phyloP scores from a whole-genome alignment of 306 rosid genomes.

The Oemleria cerasiformis region DNA sequence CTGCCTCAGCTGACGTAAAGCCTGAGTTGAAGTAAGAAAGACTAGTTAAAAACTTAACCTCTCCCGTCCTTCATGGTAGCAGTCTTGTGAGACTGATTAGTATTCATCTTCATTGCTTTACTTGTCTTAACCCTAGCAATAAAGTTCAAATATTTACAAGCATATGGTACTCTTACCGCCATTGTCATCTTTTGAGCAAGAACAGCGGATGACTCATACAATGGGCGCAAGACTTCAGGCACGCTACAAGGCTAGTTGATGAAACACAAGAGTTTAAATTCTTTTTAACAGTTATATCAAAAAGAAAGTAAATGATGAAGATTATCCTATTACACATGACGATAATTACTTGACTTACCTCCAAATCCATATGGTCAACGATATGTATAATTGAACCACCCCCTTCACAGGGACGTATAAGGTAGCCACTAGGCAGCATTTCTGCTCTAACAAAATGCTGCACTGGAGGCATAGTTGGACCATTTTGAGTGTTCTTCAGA shows the following conservation, averaged over 20 bases:
- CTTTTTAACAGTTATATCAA: not conserved
- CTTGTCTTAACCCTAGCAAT: not conserved
- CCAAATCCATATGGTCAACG: constrained; percentile 92
- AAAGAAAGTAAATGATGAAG: not conserved
- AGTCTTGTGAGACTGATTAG: not conserved
- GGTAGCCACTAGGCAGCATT: constrained; percentile 91
- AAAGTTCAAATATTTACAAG: constrained; percentile 1
- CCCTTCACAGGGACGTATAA: constrained; percentile 94
- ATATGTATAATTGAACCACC: constrained; percentile 96
- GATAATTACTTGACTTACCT: constrained; percentile 42
- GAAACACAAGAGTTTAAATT: constrained; percentile 16
- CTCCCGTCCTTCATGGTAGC: not conserved
- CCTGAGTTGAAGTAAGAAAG: constrained; percentile 40
- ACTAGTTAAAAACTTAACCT: not conserved
- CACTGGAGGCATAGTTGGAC: constrained; percentile 96
- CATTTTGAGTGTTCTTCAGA: constrained; percentile 91
- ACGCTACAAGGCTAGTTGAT: constrained; percentile 84
- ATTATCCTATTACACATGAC: not conserved
- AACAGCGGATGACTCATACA: constrained; percentile 85
- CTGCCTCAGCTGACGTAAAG: constrained; percentile 89
- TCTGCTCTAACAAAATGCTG: constrained; percentile 97
- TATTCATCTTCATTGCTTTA: not conserved
- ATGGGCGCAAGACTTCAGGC: constrained; percentile 91
- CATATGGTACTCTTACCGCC: constrained; percentile 59
- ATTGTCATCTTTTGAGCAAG: constrained; percentile 94